These are phyloP conservation scores for Lobulomyces angularis DNA, from an alignment of 192 early-diverging fungal genomes.

Conservation along the genomic window DNA sequence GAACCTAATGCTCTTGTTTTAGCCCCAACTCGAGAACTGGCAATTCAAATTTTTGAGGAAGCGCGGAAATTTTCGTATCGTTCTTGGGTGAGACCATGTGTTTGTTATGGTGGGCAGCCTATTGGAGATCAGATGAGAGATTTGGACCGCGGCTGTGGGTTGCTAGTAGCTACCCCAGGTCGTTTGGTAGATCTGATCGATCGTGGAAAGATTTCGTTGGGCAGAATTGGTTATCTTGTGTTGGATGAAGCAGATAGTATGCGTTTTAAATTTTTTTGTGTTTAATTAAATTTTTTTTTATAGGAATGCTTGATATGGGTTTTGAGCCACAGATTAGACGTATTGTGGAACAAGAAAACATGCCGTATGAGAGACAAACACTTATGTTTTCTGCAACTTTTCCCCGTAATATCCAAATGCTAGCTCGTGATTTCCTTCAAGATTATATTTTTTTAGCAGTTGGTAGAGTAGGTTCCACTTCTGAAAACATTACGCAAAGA, in stretches of 20 bases:
- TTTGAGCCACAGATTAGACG: slow-evolving; percentile 86
- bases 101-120: slow-evolving; percentile 91
- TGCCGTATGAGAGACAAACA: slow-evolving; percentile 62
- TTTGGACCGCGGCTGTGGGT: slow-evolving; percentile 83
- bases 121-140: slow-evolving; percentile 77
- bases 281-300: slow-evolving; percentile 12
- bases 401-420: slow-evolving; percentile 76
- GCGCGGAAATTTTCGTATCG: slow-evolving; percentile 50
- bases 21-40: slow-evolving; percentile 90
- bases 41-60: slow-evolving; percentile 88
- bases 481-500: slow-evolving; percentile 86
- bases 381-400: slow-evolving; percentile 99
- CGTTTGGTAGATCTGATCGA: slow-evolving; percentile 84
- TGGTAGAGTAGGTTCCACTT: slow-evolving; percentile 34
- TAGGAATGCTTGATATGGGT: slow-evolving; percentile 91
- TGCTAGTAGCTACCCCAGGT: slow-evolving; percentile 90
- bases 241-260: slow-evolving; percentile 47
- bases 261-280: slow-evolving; percentile 4
- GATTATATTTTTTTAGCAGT: slow-evolving; percentile 22
- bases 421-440: slow-evolving; percentile 84
- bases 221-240: slow-evolving; percentile 56
- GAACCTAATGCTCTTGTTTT: slow-evolving; percentile 69
- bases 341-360: slow-evolving; percentile 68
- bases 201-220: slow-evolving; percentile 60
- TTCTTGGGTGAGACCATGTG: slow-evolving; percentile 85